Conservation (phyloP, 2,329 filamentous ascomycete species). For the Exophiala xenobiotica region DNA sequence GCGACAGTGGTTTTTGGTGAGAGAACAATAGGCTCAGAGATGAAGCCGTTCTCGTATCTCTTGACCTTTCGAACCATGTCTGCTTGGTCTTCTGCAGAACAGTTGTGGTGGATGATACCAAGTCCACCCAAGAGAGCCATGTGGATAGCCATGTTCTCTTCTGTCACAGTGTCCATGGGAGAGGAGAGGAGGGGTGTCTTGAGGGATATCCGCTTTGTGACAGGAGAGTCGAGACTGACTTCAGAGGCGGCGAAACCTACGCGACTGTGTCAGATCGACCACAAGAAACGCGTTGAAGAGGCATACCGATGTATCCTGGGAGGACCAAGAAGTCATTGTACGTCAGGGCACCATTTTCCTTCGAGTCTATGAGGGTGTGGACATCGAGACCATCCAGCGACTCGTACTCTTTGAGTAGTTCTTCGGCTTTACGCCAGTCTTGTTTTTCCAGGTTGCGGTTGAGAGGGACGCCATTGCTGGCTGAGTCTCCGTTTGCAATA, state of each 20-base stretch:
- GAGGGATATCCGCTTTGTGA: slow-evolving; percentile 92
- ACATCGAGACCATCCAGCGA: slow-evolving; percentile 83
- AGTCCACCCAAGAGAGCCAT: slow-evolving; percentile 59
- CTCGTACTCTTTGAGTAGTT: slow-evolving; percentile 78
- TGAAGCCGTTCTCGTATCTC: slow-evolving; percentile 99
- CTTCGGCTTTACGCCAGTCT: slow-evolving; percentile 72
- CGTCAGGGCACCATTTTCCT: slow-evolving; percentile 87
- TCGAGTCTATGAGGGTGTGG: slow-evolving; percentile 83
- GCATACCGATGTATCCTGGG: slow-evolving; percentile 85
- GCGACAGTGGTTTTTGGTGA: slow-evolving; percentile 82
- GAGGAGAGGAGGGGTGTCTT: slow-evolving; percentile 97
- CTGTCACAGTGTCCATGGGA: slow-evolving; percentile 99
- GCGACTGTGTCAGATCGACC: slow-evolving; percentile 25
- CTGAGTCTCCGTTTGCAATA: slow-evolving; percentile 64
- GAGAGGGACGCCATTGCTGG: slow-evolving; percentile 51
- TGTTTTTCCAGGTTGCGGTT: slow-evolving; percentile 57
- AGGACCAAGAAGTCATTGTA: slow-evolving; percentile 99
- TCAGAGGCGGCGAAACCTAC: slow-evolving; percentile 84
- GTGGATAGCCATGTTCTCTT: slow-evolving; percentile 99
- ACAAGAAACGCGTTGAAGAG: not conserved
- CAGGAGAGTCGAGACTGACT: slow-evolving; percentile 81
- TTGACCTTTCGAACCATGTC: slow-evolving; percentile 99
- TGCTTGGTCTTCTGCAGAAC: slow-evolving; percentile 92
- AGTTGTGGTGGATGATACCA: slow-evolving; percentile 98
- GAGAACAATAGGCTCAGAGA: slow-evolving; percentile 91